Base-by-base conservation (phyloP, 441 rosid species). In the Flueggea neowawraea region DNA sequence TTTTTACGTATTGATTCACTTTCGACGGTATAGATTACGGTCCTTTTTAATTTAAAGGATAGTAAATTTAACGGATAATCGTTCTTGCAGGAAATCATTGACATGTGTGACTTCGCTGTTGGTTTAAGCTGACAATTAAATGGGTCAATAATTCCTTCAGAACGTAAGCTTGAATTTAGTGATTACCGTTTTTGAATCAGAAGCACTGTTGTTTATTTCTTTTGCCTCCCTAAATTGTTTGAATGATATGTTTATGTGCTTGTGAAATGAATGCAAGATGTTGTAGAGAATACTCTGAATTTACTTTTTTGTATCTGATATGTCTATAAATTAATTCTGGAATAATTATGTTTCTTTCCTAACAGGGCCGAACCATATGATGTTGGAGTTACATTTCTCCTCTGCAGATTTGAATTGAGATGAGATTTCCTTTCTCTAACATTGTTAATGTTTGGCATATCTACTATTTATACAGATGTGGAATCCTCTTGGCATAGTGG, bases 401-500 rank as follows among this genome's bases (percentile, higher is more conserved):
- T 55, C 54, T 54, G 4, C 73, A 52, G 64, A 8, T 39, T 48
- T 61, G 14, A 58, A 69, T 60, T 63, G 12, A 58, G 31, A 33
- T 33, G 16, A 32, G 11, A 22, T 22, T 22, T 22, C 28, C 28
- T 62, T 71, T 32, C 12, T 53, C 41, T 41, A 36, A 44, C 15
- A 16, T 17, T n/a, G 6, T 67, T 69, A 61, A 61, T 52, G 28
- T 66, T 66, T 16, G 62, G 55, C 28, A 16, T 28, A 31, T 61
- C 12, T 68, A 33, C 62, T 65, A 57, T 61, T 50, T 68, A 58
- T 15, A 60, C 86, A 94, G 99, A 95, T 78, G 76, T 95, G 97
- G 97, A 95, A 95, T 81, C 99, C 99, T 68, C 87, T 95, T 52
- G 97, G 97, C 58, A 79, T 95, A 55, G 96, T 91, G 45, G 99